These are phyloP conservation scores for Drosera capensis DNA, from an alignment of 148 eudicot genomes.

Conservation along the genomic window DNA sequence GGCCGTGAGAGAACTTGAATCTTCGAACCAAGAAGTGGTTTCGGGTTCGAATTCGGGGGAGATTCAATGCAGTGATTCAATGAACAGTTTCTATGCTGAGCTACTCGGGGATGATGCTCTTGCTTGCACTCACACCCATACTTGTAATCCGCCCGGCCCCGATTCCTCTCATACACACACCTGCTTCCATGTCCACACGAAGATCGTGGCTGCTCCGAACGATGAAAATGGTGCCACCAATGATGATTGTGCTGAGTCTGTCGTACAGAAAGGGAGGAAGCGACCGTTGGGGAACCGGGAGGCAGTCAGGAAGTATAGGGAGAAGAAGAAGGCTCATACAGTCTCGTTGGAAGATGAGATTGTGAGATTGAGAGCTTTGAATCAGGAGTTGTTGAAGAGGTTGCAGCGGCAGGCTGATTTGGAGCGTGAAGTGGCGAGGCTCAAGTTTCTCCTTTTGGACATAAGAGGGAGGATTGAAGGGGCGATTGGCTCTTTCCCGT, in stretches of 20 bases:
- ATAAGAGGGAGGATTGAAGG: constrained; percentile 91
- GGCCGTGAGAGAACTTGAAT: constrained; percentile 77
- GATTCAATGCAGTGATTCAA: constrained; percentile 55
- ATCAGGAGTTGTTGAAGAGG: constrained; percentile 74
- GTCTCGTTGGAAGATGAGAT: constrained; percentile 85
- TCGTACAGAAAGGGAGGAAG: constrained; percentile 42
- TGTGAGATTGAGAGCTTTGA: constrained; percentile 57
- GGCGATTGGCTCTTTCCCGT: constrained; percentile 88
- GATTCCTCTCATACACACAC: constrained; percentile 81
- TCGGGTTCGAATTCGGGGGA: constrained; percentile 43
- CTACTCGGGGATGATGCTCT: constrained; percentile 56
- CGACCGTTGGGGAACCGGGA: constrained; percentile 66
- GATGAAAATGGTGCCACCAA: constrained; percentile 53
- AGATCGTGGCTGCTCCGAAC: constrained; percentile 38
- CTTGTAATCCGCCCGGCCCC: constrained; percentile 90
- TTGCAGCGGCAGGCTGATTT: constrained; percentile 65
- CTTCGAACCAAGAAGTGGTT: constrained; percentile 59
- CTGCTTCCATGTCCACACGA: constrained; percentile 83
- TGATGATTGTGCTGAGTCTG: constrained; percentile 63
- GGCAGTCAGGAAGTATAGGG: constrained; percentile 89
- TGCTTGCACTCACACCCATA: constrained; percentile 82
- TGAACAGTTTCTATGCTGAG: constrained; percentile 67
- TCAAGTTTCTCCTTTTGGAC: constrained; percentile 88
- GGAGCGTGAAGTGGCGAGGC: constrained; percentile 77
- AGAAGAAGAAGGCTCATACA: constrained; percentile 82